A percentile compares a stretch with the other conserved stretches of the same genome.
Evolutionary conservation across 805 yeast species (phyloP).

Genomic region (Saturnispora kantuleensis): DNA sequence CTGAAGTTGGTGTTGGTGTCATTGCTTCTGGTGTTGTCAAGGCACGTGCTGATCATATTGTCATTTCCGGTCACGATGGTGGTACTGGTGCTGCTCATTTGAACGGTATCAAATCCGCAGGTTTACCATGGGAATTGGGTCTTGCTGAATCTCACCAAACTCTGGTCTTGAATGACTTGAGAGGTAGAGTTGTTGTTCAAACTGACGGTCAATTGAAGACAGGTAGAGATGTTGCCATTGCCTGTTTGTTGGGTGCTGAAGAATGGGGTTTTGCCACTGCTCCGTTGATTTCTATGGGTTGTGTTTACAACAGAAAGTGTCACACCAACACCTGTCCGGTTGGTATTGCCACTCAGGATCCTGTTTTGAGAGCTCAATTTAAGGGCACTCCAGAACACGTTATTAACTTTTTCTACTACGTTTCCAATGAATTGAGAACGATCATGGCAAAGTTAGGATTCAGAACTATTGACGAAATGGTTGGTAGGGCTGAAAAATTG

Average conservation of each 20-base stretch:
- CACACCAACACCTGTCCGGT: slow-evolving; percentile 94
- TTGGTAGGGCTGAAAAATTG: slow-evolving; percentile 90
- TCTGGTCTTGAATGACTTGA: slow-evolving; percentile 83
- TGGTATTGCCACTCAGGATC: slow-evolving; percentile 98
- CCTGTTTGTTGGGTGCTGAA: slow-evolving; percentile 94
- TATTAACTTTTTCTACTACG: slow-evolving; percentile 91
- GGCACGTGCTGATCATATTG: slow-evolving; percentile 94
- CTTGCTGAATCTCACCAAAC: slow-evolving; percentile 98
- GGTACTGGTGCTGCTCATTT: slow-evolving; percentile 99
- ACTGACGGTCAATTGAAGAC: slow-evolving; percentile 98
- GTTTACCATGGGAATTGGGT: slow-evolving; percentile 98
- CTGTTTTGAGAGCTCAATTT: slow-evolving; percentile 83
- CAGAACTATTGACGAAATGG: slow-evolving; percentile 95
- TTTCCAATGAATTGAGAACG: slow-evolving; percentile 82
- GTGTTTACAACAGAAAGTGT: slow-evolving; percentile 93
- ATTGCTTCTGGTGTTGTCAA: slow-evolving; percentile 99
- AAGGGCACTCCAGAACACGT: slow-evolving; percentile 97
- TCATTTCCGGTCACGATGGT: slow-evolving; percentile 97
- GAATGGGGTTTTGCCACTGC: slow-evolving; percentile 98
- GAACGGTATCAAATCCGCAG: slow-evolving; percentile 95
- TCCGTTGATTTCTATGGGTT: slow-evolving; percentile 94
- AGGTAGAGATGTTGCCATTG: slow-evolving; percentile 94
- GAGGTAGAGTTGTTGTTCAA: slow-evolving; percentile 92
- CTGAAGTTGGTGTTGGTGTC: slow-evolving; percentile 98
- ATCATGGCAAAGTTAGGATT: slow-evolving; percentile 94